Base-by-base conservation (phyloP, 2,329 filamentous ascomycete genomes). In the Aspergillus bombycis region DNA sequence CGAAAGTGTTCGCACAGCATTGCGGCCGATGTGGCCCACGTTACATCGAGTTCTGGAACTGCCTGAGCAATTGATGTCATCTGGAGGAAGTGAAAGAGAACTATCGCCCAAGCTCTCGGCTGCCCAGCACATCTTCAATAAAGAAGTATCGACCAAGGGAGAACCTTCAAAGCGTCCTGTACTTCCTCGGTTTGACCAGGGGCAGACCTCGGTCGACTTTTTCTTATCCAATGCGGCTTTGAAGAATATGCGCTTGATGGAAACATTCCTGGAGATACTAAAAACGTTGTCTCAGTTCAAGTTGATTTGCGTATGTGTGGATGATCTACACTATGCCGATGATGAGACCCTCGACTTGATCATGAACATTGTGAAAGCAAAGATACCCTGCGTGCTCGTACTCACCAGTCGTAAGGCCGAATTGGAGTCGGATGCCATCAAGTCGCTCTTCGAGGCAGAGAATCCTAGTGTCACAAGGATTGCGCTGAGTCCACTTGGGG, bases 281-380 rank as follows among this genome's bases (percentile, higher is more conserved):
- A 87, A 92, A 58, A 87, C 96, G 48, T 89, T 98, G 61, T 91
- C 92, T 0, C 84, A 89, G 23, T 89, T 94, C 74, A 95, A 94
- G 71, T 89, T 97, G 71, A 93, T 97, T 60, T 96, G 92, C 72
- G 89, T 97, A 70, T 93, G 89, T 70, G 80, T 97, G 32, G 94
- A 97, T 72, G 94, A 97, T 76, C 80, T 97, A 36, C 93, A 97
- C 71, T 95, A 93, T 76, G 93, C 93, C 8, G 94, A 97, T 73
- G 87, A 91, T 30, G 94, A 97, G 76, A 95, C 91, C 16, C 80
- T 95, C 55, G 92, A 96, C 62, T 82, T 97, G 58, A 89, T 97
- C 45, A 86, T 89, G 19, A 90, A 93, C 71, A 93, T 97, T 58
- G 88, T 96, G 61, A 84, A 85, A 57, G 88, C 90, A 1, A 90